Percentiles rank a stretch among this genome's conserved stretches.
Evolutionary conservation across 805 yeast genomes (phyloP).

Genomic region (Wickerhamiella musiphila): DNA sequence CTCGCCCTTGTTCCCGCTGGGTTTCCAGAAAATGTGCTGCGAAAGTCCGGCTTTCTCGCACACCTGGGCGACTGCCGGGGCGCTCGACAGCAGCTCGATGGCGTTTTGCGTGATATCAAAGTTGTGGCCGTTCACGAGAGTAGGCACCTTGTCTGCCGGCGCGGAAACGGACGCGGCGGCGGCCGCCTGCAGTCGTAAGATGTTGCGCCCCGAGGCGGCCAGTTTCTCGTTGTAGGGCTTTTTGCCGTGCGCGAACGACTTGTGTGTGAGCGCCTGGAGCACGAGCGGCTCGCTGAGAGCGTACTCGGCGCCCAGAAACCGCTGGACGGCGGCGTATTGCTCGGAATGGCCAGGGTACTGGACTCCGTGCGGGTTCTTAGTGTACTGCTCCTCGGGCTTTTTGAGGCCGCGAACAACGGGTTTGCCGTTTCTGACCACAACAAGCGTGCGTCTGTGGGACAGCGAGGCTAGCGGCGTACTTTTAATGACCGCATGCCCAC

Average conservation of each 20-base stretch:
- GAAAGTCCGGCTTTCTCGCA: conserved; percentile 17
- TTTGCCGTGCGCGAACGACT: conserved; percentile 82
- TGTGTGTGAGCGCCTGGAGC: conserved; percentile 77
- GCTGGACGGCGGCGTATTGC: conserved; percentile 32
- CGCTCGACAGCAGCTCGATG: conserved; percentile 17
- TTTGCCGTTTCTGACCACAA: conserved; percentile 1
- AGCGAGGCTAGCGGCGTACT: not conserved
- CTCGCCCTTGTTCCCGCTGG: conserved; percentile 16
- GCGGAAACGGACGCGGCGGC: conserved; percentile 5
- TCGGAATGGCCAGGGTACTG: conserved; percentile 35
- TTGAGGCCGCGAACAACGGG: conserved; percentile 10
- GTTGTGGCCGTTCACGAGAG: conserved; percentile 16
- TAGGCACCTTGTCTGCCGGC: conserved; percentile 1
- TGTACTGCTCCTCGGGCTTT: conserved; percentile 19
- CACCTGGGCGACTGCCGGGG: conserved; percentile 16
- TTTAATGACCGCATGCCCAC: not conserved
- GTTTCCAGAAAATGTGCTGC: conserved; percentile 18
- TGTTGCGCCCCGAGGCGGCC: conserved; percentile 37
- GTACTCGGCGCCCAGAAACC: conserved; percentile 33
- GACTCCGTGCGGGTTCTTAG: conserved; percentile 30
- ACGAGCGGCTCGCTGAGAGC: conserved; percentile 41
- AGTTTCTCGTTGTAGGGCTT: conserved; percentile 82
- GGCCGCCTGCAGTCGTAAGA: conserved; percentile 16
- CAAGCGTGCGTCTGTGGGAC: not conserved
- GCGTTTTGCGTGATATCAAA: conserved; percentile 17